A percentile compares a stretch with the other conserved stretches of the same genome.
Evolutionary conservation across 2,329 filamentous ascomycete genomes (phyloP).

Genomic region (Calonectria hawksworthii): DNA sequence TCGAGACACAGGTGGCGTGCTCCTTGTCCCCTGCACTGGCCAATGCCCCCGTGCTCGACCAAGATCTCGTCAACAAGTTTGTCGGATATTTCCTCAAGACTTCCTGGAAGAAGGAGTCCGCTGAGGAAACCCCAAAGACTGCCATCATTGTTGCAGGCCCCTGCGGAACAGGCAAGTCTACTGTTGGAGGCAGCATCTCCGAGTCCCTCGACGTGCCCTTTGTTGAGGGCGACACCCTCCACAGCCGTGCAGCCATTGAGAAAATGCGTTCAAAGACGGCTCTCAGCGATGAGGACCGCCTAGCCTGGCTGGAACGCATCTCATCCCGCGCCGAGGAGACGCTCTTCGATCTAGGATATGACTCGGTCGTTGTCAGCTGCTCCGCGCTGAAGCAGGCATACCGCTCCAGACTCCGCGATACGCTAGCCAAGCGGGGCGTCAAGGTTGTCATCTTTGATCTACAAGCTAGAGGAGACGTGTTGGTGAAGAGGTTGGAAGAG

Average conservation of each 20-base stretch:
- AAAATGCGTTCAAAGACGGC: conserved; percentile 49
- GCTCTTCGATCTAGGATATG: conserved; percentile 44
- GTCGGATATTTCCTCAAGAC: conserved; percentile 50
- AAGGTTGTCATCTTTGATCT: conserved; percentile 53
- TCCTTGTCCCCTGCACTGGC: conserved; percentile 61
- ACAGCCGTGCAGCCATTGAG: conserved; percentile 49
- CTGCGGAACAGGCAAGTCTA: conserved; percentile 58
- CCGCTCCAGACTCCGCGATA: conserved; percentile 48
- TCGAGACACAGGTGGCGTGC: conserved; percentile 54
- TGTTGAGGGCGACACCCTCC: conserved; percentile 58
- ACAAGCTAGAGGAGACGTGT: conserved; percentile 47
- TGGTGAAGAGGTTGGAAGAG: conserved; percentile 45
- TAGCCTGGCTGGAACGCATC: conserved; percentile 49
- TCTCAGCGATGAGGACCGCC: conserved; percentile 50
- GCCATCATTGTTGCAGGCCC: conserved; percentile 55
- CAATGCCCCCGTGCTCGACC: conserved; percentile 50
- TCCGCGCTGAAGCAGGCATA: conserved; percentile 54
- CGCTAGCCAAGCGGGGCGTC: conserved; percentile 33
- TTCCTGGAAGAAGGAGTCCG: conserved; percentile 55
- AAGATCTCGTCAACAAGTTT: conserved; percentile 55
- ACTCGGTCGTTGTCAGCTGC: conserved; percentile 53
- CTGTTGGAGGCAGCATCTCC: conserved; percentile 50
- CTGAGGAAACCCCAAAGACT: conserved; percentile 35
- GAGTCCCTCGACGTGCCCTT: conserved; percentile 48
- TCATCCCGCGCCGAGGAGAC: conserved; percentile 39